Evolutionary conservation across 192 early-diverging fungal species (phyloP).

Genomic region (Gigaspora rosea): DNA sequence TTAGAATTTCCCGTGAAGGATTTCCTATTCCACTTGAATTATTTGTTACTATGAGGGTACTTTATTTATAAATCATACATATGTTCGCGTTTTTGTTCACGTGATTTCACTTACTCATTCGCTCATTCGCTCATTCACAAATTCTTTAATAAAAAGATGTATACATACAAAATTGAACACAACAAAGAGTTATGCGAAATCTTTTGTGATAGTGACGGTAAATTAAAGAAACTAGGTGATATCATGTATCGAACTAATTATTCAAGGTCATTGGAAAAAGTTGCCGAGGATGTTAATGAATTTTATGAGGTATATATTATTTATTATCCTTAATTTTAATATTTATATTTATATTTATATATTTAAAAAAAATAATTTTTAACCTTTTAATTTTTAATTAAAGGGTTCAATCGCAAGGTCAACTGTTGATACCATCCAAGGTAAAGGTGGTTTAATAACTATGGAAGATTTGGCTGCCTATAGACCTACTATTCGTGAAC

Average conservation of each 20-base stretch:
- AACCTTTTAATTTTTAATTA: not conserved
- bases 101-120: not conserved
- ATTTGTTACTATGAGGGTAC: slow-evolving; percentile 39
- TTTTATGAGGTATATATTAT: not conserved
- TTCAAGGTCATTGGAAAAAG: not conserved
- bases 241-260: not conserved
- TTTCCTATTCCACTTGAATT: slow-evolving; percentile 58
- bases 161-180: not conserved
- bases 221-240: not conserved
- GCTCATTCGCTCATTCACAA: not conserved
- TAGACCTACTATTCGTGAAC: slow-evolving; percentile 54
- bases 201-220: not conserved
- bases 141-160: not conserved
- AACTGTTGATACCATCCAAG: slow-evolving; percentile 64
- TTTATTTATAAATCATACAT: not conserved
- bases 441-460: slow-evolving; percentile 75
- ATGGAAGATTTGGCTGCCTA: slow-evolving; percentile 73
- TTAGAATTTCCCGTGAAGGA: slow-evolving; percentile 74
- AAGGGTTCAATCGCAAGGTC: slow-evolving; percentile 63
- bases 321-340: not conserved
- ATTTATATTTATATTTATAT: not conserved
- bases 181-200: not conserved
- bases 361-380: not conserved
- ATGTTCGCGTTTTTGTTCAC: not conserved
- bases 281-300: not conserved